Evolutionary conservation across 164 flowering plant genomes (phyloP), one percentile per base, ranked within the genome.

Genomic region (Aristolochia contorta): DNA sequence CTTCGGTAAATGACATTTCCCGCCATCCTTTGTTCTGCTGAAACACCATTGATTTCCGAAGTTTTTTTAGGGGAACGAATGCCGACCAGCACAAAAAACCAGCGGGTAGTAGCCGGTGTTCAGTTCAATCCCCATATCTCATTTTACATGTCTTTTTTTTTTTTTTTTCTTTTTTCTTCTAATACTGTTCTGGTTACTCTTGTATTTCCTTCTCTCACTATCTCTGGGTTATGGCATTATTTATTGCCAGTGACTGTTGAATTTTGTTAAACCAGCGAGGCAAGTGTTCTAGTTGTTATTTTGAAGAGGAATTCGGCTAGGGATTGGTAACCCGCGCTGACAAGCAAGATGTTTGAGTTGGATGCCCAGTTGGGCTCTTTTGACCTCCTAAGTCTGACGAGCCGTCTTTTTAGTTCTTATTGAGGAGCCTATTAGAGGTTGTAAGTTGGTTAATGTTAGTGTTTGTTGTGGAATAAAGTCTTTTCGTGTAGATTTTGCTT

Each of bases 1-100:
- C 71, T 47, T 87, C 20, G 92, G 98, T 90, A 78, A 19, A 18
- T 7, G 12, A 9, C 12, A 16, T 21, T 32, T 58, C 52, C 22
- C 30, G 12, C 51, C 41, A 16, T 4, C 30, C 27, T 4, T 24
- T 32, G 22, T 12, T 37, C 10, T 2, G 16, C 25, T 21, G 21
- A 30, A 24, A 15, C 25, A 47, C 54, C 13, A 54, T 55, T 41
- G 47, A 54, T 41, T 25, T 54, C 15, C 41, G 59, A 13, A 25
- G 47, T 32, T 33, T 45, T n/a, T 54, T 45, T 18, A 23, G 30
- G 16, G 48, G 52, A 56, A 54, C 22, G 19, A 56, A 21, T 54
- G 37, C 33, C 22, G 7, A 16, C 18, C 54, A 54, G 10, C 49
- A 16, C 7, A 49, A 41, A 18, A 45, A 52, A 53, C 0, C 47